Base-by-base conservation (phyloP, 331 rosid species). In the Erythrophleum ivorense region DNA sequence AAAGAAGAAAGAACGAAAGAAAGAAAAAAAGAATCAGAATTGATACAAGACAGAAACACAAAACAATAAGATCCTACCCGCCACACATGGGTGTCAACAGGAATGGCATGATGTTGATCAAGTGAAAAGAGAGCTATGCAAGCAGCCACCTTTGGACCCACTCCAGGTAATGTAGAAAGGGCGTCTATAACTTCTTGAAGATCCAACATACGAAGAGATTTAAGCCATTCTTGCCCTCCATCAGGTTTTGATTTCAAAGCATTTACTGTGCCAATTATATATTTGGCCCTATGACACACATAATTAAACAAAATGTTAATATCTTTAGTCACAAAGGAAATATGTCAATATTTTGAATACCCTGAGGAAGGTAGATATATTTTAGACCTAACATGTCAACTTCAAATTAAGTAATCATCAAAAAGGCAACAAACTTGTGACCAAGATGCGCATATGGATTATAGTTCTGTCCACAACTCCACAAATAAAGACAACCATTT, bases 61-160 rank as follows among this genome's bases (percentile, higher is more conserved):
- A 72, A 52, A 13, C 48, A 1, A 40, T 69, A 75, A 77, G 48
- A 82, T 75, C 71, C 67, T 88, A 96, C 99, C 94, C 87, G 83
- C 98, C 97, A 96, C n/a, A 96, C 98, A 11, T 93, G 99, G 3
- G 98, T 94, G 71, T 96, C 99, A 36, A 96, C 99, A 38, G 98
- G 98, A 89, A 96, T 89, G 50, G 98, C 99, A 71, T 92, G 92
- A 72, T 93, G 99, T 63, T 96, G 99, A 86, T 93, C 99, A 43
- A 93, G 99, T 36, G 98, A 96, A 88, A 91, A 95, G 38, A 96
- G 97, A 78, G 99, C 97, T 24, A 96, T 83, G 80, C 99, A 96
- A 50, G 99, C 97, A 43, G 98, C 99, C 77, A 96, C 99, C 88
- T 93, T 96, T 13, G 98, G 99, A 64, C 99, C 99, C 69, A 96